Evolutionary conservation across 352 stramenopile genomes (phyloP).

Genomic region (Pythium myriotylum): DNA sequence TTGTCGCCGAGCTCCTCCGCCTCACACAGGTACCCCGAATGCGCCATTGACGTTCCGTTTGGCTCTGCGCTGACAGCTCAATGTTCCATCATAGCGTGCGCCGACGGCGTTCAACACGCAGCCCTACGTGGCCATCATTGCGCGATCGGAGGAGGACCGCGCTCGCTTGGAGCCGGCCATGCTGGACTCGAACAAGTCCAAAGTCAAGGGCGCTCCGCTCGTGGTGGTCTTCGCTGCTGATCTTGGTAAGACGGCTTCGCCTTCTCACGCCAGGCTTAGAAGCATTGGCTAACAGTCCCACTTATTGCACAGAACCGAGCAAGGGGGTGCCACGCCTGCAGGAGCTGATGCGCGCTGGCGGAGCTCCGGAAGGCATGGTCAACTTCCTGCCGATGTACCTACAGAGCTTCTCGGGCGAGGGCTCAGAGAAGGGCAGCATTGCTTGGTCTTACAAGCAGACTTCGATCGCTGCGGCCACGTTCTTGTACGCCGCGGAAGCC

Average conservation of each 20-base stretch:
- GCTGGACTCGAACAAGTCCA: slow-evolving; percentile 34
- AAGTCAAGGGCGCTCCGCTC: slow-evolving; percentile 66
- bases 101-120: slow-evolving; percentile 50
- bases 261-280: too few species aligned
- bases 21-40: slow-evolving; percentile 21
- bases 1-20: slow-evolving; percentile 29
- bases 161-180: slow-evolving; percentile 34
- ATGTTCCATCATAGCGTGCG: slow-evolving; percentile 19
- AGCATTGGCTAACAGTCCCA: too few species aligned
- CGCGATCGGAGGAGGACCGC: slow-evolving; percentile 28
- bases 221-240: slow-evolving; percentile 79
- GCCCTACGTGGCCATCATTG: slow-evolving; percentile 41
- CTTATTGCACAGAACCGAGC: slow-evolving; percentile 70
- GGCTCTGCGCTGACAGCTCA: too few species aligned
- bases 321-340: slow-evolving; percentile 65
- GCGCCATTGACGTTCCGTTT: too few species aligned
- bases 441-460: slow-evolving; percentile 47
- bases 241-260: slow-evolving; percentile 23
- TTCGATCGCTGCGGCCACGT: slow-evolving; percentile 37
- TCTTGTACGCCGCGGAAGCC: slow-evolving; percentile 36
- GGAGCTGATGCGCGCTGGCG: slow-evolving; percentile 55
- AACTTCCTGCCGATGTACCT: slow-evolving; percentile 29
- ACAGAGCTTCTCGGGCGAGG: slow-evolving; percentile 32
- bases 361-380: slow-evolving; percentile 36
- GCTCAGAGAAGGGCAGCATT: slow-evolving; percentile 15